A percentile compares a stretch with the other conserved stretches of the same genome.
These are phyloP conservation scores for Thuja plicata DNA, from an alignment of 83 land plant genomes.

Conservation along the genomic window DNA sequence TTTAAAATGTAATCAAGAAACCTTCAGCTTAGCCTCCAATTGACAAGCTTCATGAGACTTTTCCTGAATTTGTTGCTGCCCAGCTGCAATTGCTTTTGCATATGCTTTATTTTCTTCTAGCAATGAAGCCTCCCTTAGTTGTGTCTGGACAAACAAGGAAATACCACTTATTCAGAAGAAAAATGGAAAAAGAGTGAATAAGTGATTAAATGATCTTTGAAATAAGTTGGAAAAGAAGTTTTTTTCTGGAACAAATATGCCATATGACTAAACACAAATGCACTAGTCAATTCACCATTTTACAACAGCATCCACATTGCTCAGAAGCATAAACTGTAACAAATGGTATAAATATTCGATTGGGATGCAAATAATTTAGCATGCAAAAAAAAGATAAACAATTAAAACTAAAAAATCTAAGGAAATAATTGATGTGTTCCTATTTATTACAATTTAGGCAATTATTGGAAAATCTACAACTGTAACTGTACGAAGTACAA, in stretches of 20 bases:
- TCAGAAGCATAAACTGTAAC: not conserved
- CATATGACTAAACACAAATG: not conserved
- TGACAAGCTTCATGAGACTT: constrained; percentile 32
- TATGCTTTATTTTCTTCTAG: constrained; percentile 44
- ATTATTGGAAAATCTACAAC: not conserved
- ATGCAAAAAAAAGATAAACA: not conserved
- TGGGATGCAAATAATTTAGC: not conserved
- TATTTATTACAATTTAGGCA: not conserved
- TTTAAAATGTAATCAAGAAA: not conserved
- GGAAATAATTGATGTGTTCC: not conserved
- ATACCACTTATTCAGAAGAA: not conserved
- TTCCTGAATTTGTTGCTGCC: constrained; percentile 32
- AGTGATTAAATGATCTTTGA: not conserved
- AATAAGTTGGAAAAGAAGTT: not conserved
- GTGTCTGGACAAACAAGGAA: constrained; percentile 29
- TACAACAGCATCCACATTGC: not conserved
- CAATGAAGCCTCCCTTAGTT: constrained; percentile 39
- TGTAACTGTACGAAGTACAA: not conserved
- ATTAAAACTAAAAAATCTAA: not conserved
- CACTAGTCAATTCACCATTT: not conserved
- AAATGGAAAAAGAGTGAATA: not conserved
- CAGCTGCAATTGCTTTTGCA: constrained; percentile 23
- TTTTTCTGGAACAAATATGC: not conserved
- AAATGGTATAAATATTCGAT: not conserved
- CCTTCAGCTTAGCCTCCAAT: constrained; percentile 26